Percentiles rank a stretch among this genome's conserved stretches.
phyloP scores from a whole-genome alignment of 192 early-diverging fungal species.

The Coemansia sp. region DNA sequence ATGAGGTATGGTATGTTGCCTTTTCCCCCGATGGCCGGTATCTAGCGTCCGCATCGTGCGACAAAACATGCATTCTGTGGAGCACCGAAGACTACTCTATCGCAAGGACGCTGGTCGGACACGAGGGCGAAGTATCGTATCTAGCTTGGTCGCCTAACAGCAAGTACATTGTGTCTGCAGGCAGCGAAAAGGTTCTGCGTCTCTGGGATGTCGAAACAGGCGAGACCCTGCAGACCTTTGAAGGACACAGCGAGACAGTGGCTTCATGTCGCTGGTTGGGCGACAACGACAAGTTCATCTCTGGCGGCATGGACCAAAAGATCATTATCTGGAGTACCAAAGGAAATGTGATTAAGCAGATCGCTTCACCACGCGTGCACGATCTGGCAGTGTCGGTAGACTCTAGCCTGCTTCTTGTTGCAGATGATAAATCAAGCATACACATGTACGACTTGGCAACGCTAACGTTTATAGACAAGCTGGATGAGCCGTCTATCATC shows the following conservation, averaged over 20 bases:
- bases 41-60: constrained; percentile 90
- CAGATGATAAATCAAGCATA: constrained; percentile 41
- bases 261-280: constrained; percentile 88
- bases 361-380: constrained; percentile 50
- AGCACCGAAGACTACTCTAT: constrained; percentile 59
- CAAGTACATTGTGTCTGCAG: constrained; percentile 70
- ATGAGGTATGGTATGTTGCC: constrained; percentile 95
- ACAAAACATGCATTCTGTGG: constrained; percentile 90
- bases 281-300: constrained; percentile 79
- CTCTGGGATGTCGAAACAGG: constrained; percentile 85
- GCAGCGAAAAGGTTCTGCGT: constrained; percentile 75
- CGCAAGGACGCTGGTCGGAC: constrained; percentile 55
- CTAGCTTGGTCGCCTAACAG: constrained; percentile 92
- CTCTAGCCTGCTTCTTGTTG: constrained; percentile 43
- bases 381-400: constrained; percentile 45
- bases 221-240: constrained; percentile 57
- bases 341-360: constrained; percentile 38
- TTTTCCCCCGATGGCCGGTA: constrained; percentile 88
- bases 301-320: constrained; percentile 77
- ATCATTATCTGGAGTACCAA: constrained; percentile 51
- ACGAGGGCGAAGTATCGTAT: constrained; percentile 73
- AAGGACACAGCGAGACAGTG: constrained; percentile 72
- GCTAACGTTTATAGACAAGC: constrained; percentile 49
- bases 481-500: constrained; percentile 49
- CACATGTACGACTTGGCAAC: constrained; percentile 51